Conservation (phyloP, 345 rosid species). For the Linum usitatissimum region DNA sequence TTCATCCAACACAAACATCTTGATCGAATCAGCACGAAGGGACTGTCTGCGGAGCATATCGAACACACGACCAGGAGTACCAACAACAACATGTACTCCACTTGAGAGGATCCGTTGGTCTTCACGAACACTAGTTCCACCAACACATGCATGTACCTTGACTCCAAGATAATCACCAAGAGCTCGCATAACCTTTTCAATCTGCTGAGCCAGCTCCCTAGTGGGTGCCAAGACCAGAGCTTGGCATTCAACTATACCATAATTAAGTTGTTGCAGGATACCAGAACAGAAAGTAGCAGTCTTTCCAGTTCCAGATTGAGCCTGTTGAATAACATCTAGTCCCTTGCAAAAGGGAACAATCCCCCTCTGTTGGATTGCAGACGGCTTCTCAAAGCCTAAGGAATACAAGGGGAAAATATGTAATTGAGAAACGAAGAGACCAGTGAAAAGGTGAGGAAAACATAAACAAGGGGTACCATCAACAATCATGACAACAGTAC, state of each 20-base stretch:
- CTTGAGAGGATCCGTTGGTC: conserved; percentile 19
- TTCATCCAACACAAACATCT: conserved; percentile 17
- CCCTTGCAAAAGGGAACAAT: conserved; percentile 23
- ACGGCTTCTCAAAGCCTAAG: conserved; percentile 21
- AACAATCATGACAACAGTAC: too few species aligned
- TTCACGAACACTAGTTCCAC: conserved; percentile 23
- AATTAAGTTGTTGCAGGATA: conserved; percentile 19
- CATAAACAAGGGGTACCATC: too few species aligned
- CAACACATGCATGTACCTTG: conserved; percentile 29
- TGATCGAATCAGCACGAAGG: conserved; percentile 16
- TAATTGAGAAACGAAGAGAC: not conserved
- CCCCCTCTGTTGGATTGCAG: conserved; percentile 23
- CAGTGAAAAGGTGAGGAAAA: too few species aligned
- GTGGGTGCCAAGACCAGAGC: conserved; percentile 26
- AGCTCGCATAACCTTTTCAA: conserved; percentile 20
- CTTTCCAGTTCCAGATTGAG: conserved; percentile 25
- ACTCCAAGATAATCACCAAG: conserved; percentile 23
- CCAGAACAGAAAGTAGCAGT: conserved; percentile 24
- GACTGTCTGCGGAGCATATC: conserved; percentile 21
- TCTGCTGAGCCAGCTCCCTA: conserved; percentile 27
- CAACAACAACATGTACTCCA: conserved; percentile 26
- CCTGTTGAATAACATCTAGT: conserved; percentile 25
- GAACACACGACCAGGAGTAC: conserved; percentile 24
- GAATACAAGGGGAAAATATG: not conserved
- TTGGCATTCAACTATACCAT: conserved; percentile 18